Conservation (phyloP, 2,329 filamentous ascomycete genomes). For the Berkeleyomyces rouxiae region DNA sequence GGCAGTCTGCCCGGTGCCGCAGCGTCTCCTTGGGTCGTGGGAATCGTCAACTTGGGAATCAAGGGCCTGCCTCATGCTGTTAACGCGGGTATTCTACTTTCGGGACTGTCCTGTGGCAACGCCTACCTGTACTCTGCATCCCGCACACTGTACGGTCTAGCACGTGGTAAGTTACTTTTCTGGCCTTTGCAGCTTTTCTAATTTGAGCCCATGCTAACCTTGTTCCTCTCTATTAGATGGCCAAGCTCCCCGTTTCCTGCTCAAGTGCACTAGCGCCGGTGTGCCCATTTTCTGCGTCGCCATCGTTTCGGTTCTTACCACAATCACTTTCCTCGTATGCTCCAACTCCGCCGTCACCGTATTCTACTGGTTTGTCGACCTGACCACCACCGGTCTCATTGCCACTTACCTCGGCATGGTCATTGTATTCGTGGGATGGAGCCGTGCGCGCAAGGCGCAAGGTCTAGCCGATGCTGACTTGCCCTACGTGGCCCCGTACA, state of each 20-base stretch:
- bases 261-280: conserved; percentile 41
- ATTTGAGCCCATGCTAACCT: not conserved
- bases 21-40: conserved; percentile 42
- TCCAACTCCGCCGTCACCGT: conserved; percentile 31
- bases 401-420: conserved; percentile 45
- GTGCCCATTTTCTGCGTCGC: conserved; percentile 43
- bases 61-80: conserved; percentile 42
- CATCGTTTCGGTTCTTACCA: conserved; percentile 35
- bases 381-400: conserved; percentile 40
- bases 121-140: conserved; percentile 36
- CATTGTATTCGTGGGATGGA: conserved; percentile 29
- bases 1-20: conserved; percentile 35
- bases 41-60: conserved; percentile 42
- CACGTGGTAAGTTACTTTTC: conserved; percentile 19
- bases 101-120: conserved; percentile 31
- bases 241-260: conserved; percentile 34
- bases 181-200: not conserved
- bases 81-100: conserved; percentile 28
- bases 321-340: conserved; percentile 36
- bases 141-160: conserved; percentile 33
- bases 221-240: conserved; percentile 21
- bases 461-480: conserved; percentile 30
- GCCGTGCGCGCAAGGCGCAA: conserved; percentile 37
- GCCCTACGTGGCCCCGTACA: conserved; percentile 31
- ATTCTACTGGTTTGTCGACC: conserved; percentile 36